Base-by-base conservation (phyloP, 2,329 filamentous ascomycete genomes). In the Myriosclerotinia duriaeana region DNA sequence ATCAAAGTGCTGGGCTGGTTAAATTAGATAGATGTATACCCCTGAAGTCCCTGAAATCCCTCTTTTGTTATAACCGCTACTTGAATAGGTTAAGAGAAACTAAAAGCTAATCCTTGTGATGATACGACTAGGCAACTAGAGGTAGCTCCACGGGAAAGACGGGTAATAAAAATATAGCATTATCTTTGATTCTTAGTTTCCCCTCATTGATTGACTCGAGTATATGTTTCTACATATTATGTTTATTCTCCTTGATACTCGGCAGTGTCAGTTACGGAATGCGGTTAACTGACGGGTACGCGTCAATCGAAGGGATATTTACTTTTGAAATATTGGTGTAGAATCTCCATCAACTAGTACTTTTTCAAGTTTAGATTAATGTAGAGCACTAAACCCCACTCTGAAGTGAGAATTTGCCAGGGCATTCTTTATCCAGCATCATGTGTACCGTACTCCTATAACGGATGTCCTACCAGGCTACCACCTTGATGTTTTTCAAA, bases 391-490 rank as follows among this genome's bases (percentile, higher is more conserved):
- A n/a, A 30, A n/a, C 11, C 26, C n/a, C n/a, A n/a, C 44, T 48
- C n/a, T 48, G 17, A 6, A 48, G 20, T 44, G 30, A 34, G 30
- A 34, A 44, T 44, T 44, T 26, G 26, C 26, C 26, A 26, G 26
- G 26, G 26, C 26, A 26, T 26, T n/a, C n/a, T n/a, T n/a, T 44
- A 12, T 2, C 17, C 40, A 46, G 40, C 26, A 54, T 54, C 17
- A 26, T 38, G 48, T 53, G 56, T 48, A 22, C 26, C 56, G 40
- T 34, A 34, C 30, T 34, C 30, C 30, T 58, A 20, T 54, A 54
- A 54, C 34, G 20, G 53, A 38, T 54, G 53, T 54, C 22, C 48
- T 34, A 34, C n/a, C n/a, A n/a, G n/a, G n/a, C n/a, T 53, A 48
- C 56, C 56, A 50, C 44, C 36, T 53, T 40, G 34, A 63, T 53